Conservation (phyloP, 2,329 filamentous ascomycete genomes). For the Claviceps quebecensis region DNA sequence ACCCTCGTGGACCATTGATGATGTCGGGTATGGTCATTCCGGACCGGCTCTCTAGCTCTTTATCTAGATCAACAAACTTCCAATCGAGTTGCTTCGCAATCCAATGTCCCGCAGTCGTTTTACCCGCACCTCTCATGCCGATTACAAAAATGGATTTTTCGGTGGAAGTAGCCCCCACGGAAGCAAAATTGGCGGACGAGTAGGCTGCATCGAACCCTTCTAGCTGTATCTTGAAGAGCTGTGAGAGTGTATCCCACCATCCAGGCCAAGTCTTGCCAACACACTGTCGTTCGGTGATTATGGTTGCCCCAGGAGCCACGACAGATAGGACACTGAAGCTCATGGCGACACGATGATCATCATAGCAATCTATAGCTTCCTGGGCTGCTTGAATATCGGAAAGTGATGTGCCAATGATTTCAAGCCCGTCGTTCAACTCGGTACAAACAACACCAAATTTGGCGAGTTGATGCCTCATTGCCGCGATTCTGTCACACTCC, state of each 20-base stretch:
- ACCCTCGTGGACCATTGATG: conserved; percentile 56
- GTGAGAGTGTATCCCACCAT: conserved; percentile 86
- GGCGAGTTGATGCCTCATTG: conserved; percentile 87
- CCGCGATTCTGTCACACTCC: conserved; percentile 90
- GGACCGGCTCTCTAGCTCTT: conserved; percentile 62
- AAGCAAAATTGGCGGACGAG: conserved; percentile 7
- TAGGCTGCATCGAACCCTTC: conserved; percentile 52
- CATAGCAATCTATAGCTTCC: conserved; percentile 77
- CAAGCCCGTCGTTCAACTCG: conserved; percentile 90
- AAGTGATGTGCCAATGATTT: conserved; percentile 43
- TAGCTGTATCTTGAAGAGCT: conserved; percentile 63
- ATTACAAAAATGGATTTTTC: conserved; percentile 78
- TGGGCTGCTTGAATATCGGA: conserved; percentile 37
- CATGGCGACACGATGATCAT: conserved; percentile 97
- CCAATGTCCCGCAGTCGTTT: conserved; percentile 86
- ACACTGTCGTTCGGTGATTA: conserved; percentile 83
- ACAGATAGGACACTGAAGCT: conserved; percentile 85
- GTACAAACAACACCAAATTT: conserved; percentile 83
- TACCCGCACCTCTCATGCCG: conserved; percentile 93
- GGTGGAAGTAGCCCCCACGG: conserved; percentile 6
- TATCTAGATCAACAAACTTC: conserved; percentile 75
- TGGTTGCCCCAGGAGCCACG: conserved; percentile 53
- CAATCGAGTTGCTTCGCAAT: conserved; percentile 61
- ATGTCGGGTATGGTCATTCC: conserved; percentile 75
- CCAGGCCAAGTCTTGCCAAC: conserved; percentile 97